Percentiles rank a stretch among this genome's conserved stretches.
phyloP scores from a whole-genome alignment of 441 rosid genomes.

The Erysimum cheiri region DNA sequence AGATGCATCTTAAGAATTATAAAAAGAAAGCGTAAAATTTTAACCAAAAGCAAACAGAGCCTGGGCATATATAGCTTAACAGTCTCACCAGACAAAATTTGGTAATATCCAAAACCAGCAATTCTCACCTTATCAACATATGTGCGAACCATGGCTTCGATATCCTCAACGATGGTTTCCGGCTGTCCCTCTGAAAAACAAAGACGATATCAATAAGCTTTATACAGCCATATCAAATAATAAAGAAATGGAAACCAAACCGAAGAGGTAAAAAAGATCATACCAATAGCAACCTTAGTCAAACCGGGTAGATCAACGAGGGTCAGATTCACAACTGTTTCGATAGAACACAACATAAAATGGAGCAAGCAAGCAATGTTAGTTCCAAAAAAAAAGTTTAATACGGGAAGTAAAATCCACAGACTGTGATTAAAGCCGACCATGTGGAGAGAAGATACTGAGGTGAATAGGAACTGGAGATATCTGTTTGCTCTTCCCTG shows the following conservation, averaged over 20 bases:
- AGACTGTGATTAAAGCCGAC: conserved; percentile 42
- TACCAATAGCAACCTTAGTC: conserved; percentile 90
- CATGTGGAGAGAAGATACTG: conserved; percentile 79
- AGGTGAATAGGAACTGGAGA: conserved; percentile 87
- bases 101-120: not conserved
- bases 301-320: conserved; percentile 86
- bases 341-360: conserved; percentile 25
- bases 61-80: not conserved
- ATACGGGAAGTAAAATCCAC: not conserved
- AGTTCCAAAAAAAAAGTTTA: not conserved
- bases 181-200: conserved; percentile 79
- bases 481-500: conserved; percentile 78
- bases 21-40: not conserved
- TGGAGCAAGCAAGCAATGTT: conserved; percentile 13
- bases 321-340: conserved; percentile 89
- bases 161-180: conserved; percentile 74
- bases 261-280: not conserved
- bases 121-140: conserved; percentile 79
- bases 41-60: not conserved
- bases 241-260: not conserved
- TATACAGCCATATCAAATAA: conserved; percentile 4
- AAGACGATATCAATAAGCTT: conserved; percentile 15
- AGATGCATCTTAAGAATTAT: not conserved
- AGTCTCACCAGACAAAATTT: not conserved
- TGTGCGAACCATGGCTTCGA: conserved; percentile 82